Evolutionary conservation across 768 basidiomycete species (phyloP).

Genomic region (Podaxis rugospora): DNA sequence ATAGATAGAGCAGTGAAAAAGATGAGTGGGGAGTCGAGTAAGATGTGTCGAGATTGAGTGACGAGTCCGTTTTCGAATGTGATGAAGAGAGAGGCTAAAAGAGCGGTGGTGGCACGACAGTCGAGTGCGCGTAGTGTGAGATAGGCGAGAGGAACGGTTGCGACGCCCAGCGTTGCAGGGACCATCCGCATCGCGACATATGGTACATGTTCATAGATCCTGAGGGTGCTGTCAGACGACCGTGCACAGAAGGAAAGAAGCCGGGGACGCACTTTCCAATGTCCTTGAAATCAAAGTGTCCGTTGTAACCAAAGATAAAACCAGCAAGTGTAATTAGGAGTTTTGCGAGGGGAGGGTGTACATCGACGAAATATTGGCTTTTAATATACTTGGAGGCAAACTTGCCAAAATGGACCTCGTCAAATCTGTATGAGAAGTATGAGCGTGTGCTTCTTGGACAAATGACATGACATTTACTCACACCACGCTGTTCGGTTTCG

Average conservation of each 20-base stretch:
- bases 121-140: slow-evolving; percentile 92
- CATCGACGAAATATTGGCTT: slow-evolving; percentile 88
- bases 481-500: slow-evolving; percentile 90
- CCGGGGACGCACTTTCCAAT: slow-evolving; percentile 74
- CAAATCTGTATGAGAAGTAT: slow-evolving; percentile 57
- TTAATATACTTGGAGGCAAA: slow-evolving; percentile 94
- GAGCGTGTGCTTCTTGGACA: slow-evolving; percentile 1
- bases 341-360: slow-evolving; percentile 96
- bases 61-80: slow-evolving; percentile 96
- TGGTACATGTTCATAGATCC: slow-evolving; percentile 82
- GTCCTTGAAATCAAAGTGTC: slow-evolving; percentile 95
- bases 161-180: slow-evolving; percentile 86
- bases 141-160: slow-evolving; percentile 87
- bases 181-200: slow-evolving; percentile 97
- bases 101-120: slow-evolving; percentile 86
- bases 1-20: slow-evolving; percentile 93
- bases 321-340: slow-evolving; percentile 90
- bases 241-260: neutral
- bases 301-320: slow-evolving; percentile 84
- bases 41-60: slow-evolving; percentile 94
- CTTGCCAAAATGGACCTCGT: slow-evolving; percentile 98
- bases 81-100: slow-evolving; percentile 86
- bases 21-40: slow-evolving; percentile 96
- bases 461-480: slow-evolving; percentile 38
- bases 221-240: slow-evolving; percentile 23